Evolutionary conservation across 2,329 filamentous ascomycete species (phyloP).

Genomic region (Diaporthe citriasiana): DNA sequence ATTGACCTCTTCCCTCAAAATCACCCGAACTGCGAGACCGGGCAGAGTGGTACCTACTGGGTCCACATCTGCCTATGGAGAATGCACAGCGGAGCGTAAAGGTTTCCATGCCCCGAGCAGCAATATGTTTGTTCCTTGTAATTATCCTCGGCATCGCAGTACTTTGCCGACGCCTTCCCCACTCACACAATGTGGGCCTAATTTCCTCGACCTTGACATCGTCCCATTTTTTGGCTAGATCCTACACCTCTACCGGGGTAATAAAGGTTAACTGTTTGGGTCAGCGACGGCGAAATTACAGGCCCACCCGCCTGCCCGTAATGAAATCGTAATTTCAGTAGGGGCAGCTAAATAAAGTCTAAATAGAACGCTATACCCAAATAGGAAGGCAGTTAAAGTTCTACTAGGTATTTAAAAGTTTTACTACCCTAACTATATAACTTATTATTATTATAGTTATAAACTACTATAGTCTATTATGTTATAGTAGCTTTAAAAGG

Average conservation of each 20-base stretch:
- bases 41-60: conserved; percentile 4
- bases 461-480: too few species aligned
- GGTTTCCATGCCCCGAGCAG: neutral
- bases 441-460: too few species aligned
- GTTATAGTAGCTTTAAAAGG: too few species aligned
- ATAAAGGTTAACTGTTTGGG: too few species aligned
- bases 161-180: neutral
- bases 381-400: too few species aligned
- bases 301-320: too few species aligned
- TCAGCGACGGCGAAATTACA: neutral
- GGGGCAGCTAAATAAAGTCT: too few species aligned
- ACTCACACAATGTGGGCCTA: neutral
- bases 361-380: too few species aligned
- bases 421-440: too few species aligned
- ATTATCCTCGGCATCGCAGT: neutral
- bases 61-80: neutral
- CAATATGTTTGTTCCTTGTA: neutral
- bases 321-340: too few species aligned
- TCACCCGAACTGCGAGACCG: neutral
- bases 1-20: neutral
- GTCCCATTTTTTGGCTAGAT: neutral
- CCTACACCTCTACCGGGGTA: too few species aligned
- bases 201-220: neutral
- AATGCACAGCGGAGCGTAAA: neutral
- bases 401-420: too few species aligned